Evolutionary conservation across 306 rosid genomes (phyloP).

Genomic region (Vigna trinervia): DNA sequence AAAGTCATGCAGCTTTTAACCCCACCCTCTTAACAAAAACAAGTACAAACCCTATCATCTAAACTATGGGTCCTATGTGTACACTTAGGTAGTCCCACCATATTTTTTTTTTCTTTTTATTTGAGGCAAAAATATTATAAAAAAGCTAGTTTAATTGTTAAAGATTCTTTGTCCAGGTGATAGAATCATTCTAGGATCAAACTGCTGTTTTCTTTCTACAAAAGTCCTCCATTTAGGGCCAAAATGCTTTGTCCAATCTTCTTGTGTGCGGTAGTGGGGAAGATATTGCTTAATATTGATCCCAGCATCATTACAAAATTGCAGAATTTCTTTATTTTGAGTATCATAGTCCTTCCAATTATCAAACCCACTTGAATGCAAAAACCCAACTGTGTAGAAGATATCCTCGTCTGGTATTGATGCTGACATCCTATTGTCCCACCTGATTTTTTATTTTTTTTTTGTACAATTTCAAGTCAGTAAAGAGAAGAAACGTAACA

Average conservation of each 20-base stretch:
- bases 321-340: constrained; percentile 69
- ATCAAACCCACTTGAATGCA: constrained; percentile 74
- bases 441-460: constrained; percentile 54
- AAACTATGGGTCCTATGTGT: constrained; percentile 35
- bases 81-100: constrained; percentile 41
- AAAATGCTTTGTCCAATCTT: constrained; percentile 78
- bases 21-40: constrained; percentile 47
- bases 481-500: not conserved
- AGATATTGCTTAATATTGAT: constrained; percentile 81
- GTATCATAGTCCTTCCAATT: constrained; percentile 67
- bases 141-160: constrained; percentile 38
- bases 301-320: constrained; percentile 63
- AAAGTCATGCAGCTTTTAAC: constrained; percentile 44
- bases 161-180: constrained; percentile 90
- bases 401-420: constrained; percentile 82
- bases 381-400: constrained; percentile 75
- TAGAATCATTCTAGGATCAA: constrained; percentile 84
- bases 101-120: not conserved
- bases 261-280: constrained; percentile 63
- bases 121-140: not conserved
- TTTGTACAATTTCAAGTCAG: not conserved
- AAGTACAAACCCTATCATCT: constrained; percentile 42
- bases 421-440: constrained; percentile 83
- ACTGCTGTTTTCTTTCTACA: constrained; percentile 57
- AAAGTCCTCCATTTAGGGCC: constrained; percentile 77